Conservation (phyloP, 192 early-diverging fungal species). For the Endogone sp. region DNA sequence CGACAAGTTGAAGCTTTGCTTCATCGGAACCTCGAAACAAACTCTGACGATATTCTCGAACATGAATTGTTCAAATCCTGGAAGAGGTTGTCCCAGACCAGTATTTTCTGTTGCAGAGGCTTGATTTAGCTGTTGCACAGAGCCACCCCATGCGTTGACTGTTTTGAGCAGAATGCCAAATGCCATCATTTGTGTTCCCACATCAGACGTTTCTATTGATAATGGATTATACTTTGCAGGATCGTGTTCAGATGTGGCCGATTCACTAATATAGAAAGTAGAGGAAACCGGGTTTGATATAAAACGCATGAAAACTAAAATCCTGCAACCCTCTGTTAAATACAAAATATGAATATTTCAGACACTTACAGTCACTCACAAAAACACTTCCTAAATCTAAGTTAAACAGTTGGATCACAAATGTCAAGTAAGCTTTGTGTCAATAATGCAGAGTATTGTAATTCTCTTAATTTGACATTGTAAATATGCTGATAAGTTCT, state of each 20-base stretch:
- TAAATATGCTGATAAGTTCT: too few relatives aligned
- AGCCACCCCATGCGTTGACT: conserved; percentile 57
- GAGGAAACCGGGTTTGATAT: not conserved
- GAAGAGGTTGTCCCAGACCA: conserved; percentile 32
- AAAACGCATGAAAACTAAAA: conserved; percentile 5
- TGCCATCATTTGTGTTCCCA: conserved; percentile 57
- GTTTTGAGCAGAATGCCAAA: conserved; percentile 68
- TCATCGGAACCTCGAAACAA: conserved; percentile 81
- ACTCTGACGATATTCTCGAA: conserved; percentile 68
- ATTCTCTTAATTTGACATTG: too few relatives aligned
- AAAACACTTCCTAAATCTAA: conserved; percentile 74
- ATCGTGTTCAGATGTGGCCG: conserved; percentile 53
- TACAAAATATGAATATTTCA: too few relatives aligned
- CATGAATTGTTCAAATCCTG: conserved; percentile 73
- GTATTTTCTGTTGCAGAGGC: conserved; percentile 12
- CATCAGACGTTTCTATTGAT: conserved; percentile 57
- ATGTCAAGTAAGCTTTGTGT: conserved; percentile 79
- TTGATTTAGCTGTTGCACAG: conserved; percentile 16
- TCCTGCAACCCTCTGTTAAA: too few relatives aligned
- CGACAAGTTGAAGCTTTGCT: conserved; percentile 60
- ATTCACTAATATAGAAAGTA: conserved; percentile 40
- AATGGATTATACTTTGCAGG: conserved; percentile 65
- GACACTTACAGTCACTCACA: conserved; percentile 60
- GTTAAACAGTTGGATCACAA: conserved; percentile 79
- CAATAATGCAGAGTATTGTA: too few relatives aligned